These are phyloP conservation scores for Teunomyces aglyptinius DNA, from an alignment of 805 yeast genomes.

Conservation along the genomic window DNA sequence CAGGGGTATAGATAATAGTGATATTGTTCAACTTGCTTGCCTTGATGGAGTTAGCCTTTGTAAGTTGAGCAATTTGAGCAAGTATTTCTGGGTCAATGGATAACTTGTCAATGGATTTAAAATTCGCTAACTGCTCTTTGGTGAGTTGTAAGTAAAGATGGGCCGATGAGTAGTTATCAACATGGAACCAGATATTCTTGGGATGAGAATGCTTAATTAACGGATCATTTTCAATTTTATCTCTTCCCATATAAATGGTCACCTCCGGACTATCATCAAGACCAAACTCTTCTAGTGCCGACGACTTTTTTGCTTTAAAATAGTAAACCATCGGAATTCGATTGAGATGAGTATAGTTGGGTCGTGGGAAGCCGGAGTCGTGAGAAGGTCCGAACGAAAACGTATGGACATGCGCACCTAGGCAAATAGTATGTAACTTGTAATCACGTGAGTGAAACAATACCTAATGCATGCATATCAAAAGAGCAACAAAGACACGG, in stretches of 20 bases:
- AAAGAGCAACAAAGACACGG: too few relatives aligned
- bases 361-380: not conserved
- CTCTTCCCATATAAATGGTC: conserved; percentile 65
- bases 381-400: not conserved
- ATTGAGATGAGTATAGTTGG: not conserved
- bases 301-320: conserved; percentile 19
- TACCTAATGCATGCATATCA: too few relatives aligned
- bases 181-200: conserved; percentile 78
- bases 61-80: conserved; percentile 58
- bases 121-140: conserved; percentile 44
- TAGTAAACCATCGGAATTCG: conserved; percentile 28
- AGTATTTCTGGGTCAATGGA: conserved; percentile 44
- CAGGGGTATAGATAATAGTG: conserved; percentile 70
- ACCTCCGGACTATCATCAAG: conserved; percentile 21
- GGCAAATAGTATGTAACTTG: too few relatives aligned
- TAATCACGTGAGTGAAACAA: not conserved
- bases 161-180: conserved; percentile 72
- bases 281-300: conserved; percentile 17
- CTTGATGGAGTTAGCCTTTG: conserved; percentile 74
- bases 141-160: conserved; percentile 67
- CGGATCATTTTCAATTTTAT: conserved; percentile 62
- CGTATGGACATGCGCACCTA: not conserved
- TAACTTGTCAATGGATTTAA: conserved; percentile 38
- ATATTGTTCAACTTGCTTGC: conserved; percentile 70
- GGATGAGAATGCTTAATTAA: conserved; percentile 60